Conservation (phyloP, 306 rosid genomes). For the Betula pendula region DNA sequence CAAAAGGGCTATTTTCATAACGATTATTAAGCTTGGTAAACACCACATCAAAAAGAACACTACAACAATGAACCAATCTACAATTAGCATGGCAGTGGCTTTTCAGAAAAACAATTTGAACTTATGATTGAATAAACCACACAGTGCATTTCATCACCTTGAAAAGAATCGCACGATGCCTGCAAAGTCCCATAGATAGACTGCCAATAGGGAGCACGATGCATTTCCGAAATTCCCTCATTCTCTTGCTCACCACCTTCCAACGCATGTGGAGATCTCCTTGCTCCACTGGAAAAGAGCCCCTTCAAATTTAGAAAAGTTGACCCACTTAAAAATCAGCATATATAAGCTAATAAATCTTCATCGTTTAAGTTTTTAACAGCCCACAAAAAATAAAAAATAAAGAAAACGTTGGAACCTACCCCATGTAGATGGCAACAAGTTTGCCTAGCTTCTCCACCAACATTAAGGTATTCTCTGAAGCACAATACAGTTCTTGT, state of each 20-base stretch:
- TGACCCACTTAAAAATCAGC: constrained; percentile 10
- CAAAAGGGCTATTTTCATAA: not conserved
- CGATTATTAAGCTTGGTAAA: not conserved
- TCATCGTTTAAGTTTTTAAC: not conserved
- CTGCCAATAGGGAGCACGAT: constrained; percentile 88
- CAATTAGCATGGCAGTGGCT: not conserved
- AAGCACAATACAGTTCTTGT: constrained; percentile 67
- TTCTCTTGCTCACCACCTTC: constrained; percentile 77
- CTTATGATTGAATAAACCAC: not conserved
- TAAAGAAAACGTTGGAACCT: constrained; percentile 18
- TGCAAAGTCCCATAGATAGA: constrained; percentile 83
- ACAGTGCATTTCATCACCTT: constrained; percentile 55
- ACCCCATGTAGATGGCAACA: constrained; percentile 95
- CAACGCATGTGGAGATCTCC: constrained; percentile 82
- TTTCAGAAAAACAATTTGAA: not conserved
- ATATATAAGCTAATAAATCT: not conserved
- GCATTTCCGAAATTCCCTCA: constrained; percentile 76
- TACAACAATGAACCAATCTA: not conserved
- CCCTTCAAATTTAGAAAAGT: constrained; percentile 54
- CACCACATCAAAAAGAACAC: not conserved
- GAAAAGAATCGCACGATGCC: constrained; percentile 98
- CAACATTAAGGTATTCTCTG: constrained; percentile 63
- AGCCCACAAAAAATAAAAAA: not conserved
- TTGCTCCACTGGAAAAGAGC: constrained; percentile 75
- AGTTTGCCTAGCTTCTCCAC: constrained; percentile 92